Conservation (phyloP, 1,284 basidiomycete genomes). For the Pholiota adiposa region DNA sequence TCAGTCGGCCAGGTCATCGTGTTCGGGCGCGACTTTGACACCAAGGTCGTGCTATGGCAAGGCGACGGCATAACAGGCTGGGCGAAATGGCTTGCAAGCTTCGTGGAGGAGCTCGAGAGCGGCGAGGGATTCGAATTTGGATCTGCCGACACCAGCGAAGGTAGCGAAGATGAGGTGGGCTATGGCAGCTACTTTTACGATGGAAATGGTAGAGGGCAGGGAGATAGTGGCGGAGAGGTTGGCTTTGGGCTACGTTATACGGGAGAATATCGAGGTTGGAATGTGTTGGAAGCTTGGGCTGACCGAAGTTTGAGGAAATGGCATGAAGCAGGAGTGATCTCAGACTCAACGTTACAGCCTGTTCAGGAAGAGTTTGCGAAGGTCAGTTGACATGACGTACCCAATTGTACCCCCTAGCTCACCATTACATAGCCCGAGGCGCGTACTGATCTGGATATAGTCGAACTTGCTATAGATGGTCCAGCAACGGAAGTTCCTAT, state of each 20-base stretch:
- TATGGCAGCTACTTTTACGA: conserved; percentile 89
- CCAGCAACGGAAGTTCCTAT: conserved; percentile 53
- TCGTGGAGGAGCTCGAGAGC: conserved; percentile 91
- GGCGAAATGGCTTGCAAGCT: conserved; percentile 93
- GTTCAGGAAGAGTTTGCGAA: conserved; percentile 45
- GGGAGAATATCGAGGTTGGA: conserved; percentile 90
- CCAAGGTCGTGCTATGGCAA: conserved; percentile 93
- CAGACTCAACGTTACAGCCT: conserved; percentile 40
- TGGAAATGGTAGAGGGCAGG: conserved; percentile 72
- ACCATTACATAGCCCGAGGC: conserved; percentile 23
- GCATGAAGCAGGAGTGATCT: conserved; percentile 77
- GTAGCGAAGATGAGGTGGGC: conserved; percentile 82
- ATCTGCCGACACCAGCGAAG: conserved; percentile 69
- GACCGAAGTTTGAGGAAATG: conserved; percentile 85
- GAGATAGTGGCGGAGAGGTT: conserved; percentile 75
- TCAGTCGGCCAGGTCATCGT: conserved; percentile 93
- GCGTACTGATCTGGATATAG: conserved; percentile 32
- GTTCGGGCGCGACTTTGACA: conserved; percentile 97
- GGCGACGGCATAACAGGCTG: conserved; percentile 93
- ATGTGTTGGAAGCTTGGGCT: conserved; percentile 88
- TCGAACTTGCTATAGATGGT: conserved; percentile 43
- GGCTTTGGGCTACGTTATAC: conserved; percentile 70
- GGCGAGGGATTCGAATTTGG: conserved; percentile 89
- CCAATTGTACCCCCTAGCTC: conserved; percentile 12
- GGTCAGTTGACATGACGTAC: conserved; percentile 36